Evolutionary conservation across 371 early-diverging fungal genomes (phyloP).

Genomic region (Rhizopus sp.): DNA sequence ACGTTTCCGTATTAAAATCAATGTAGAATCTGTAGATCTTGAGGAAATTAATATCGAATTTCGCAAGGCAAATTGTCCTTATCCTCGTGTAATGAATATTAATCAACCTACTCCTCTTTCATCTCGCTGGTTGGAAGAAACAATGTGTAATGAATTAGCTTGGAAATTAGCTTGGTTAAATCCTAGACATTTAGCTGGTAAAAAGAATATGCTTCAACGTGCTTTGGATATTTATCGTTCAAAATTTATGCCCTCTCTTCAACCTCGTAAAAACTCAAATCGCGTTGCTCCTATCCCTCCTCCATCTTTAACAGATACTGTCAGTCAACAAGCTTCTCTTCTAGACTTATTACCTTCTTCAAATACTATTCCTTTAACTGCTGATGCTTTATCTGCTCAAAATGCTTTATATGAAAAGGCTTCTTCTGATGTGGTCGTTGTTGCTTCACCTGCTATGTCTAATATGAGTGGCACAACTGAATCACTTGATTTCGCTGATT

Average conservation of each 20-base stretch:
- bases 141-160: slow-evolving; percentile 42
- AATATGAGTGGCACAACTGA: slow-evolving; percentile 34
- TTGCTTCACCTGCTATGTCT: slow-evolving; percentile 24
- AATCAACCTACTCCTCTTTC: too few relatives aligned
- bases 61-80: slow-evolving; percentile 42
- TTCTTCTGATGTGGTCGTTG: too few relatives aligned
- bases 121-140: slow-evolving; percentile 34
- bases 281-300: slow-evolving; percentile 25
- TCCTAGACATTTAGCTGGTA: slow-evolving; percentile 43
- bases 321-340: slow-evolving; percentile 16
- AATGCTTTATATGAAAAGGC: slow-evolving; percentile 26
- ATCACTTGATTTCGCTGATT: slow-evolving; percentile 42
- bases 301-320: slow-evolving; percentile 10
- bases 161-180: slow-evolving; percentile 56
- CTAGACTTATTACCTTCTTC: slow-evolving; percentile 17
- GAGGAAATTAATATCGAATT: slow-evolving; percentile 42
- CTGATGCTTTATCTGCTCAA: slow-evolving; percentile 23
- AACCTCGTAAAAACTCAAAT: slow-evolving; percentile 36
- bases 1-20: slow-evolving; percentile 44
- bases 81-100: slow-evolving; percentile 35
- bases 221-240: slow-evolving; percentile 47
- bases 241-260: slow-evolving; percentile 43
- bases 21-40: slow-evolving; percentile 39
- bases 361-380: slow-evolving; percentile 25
- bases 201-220: slow-evolving; percentile 43